Conservation (phyloP, 257 asterid genomes). For the Cinchona pubescens region DNA sequence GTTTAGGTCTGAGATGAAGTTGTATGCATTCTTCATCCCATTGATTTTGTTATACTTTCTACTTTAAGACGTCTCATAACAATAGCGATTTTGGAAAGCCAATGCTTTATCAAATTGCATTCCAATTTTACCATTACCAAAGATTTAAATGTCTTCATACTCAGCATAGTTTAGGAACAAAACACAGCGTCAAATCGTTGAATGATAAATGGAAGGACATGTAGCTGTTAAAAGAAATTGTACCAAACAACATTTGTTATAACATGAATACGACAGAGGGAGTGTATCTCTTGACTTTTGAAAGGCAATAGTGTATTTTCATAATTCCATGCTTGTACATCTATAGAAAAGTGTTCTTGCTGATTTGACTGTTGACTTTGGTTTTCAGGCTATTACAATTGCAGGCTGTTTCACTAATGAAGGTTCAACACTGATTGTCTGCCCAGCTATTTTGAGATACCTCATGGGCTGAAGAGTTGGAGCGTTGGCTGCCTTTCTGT, state of each 20-base stretch:
- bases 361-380: conserved; percentile 27
- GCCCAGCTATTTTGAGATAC: conserved; percentile 90
- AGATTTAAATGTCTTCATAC: neutral
- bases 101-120: neutral
- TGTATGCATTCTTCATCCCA: neutral
- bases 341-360: neutral
- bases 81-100: neutral
- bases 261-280: neutral
- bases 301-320: neutral
- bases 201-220: neutral
- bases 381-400: conserved; percentile 74
- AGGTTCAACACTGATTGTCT: conserved; percentile 86
- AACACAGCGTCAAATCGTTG: too few relatives aligned
- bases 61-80: neutral
- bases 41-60: too few relatives aligned
- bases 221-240: neutral
- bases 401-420: conserved; percentile 82
- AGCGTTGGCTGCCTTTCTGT: conserved; percentile 86
- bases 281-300: neutral
- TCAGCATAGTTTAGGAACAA: neutral
- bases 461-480: conserved; percentile 97
- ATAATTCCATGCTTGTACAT: neutral
- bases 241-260: neutral
- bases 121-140: neutral
- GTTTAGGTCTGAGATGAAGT: neutral